Evolutionary conservation across 2,329 filamentous ascomycete species (phyloP).

Genomic region (Simplicillium aogashimaense): DNA sequence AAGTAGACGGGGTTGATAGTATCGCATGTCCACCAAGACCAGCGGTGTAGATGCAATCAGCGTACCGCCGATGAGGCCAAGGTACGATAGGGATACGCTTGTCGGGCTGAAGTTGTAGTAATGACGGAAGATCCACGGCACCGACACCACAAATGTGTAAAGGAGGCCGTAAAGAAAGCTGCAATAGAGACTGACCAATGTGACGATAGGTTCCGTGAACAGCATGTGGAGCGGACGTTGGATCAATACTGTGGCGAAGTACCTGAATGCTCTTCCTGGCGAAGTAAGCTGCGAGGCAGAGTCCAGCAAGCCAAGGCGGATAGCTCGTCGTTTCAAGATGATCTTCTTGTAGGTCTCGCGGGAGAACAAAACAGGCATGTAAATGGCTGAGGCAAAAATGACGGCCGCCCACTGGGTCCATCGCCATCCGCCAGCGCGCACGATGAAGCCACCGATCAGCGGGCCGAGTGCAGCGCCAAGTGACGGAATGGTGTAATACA

Average conservation of each 20-base stretch:
- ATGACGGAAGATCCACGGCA: slow-evolving; percentile 57
- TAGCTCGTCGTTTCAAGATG: slow-evolving; percentile 38
- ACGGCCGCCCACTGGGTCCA: slow-evolving; percentile 41
- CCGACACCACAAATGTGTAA: slow-evolving; percentile 51
- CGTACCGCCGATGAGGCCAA: slow-evolving; percentile 62
- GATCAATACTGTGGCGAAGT: slow-evolving; percentile 33
- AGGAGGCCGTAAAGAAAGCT: slow-evolving; percentile 49
- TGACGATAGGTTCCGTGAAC: slow-evolving; percentile 61
- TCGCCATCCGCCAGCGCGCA: slow-evolving; percentile 54
- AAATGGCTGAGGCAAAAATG: slow-evolving; percentile 31
- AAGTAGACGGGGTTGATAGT: slow-evolving; percentile 45
- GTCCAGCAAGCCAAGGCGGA: slow-evolving; percentile 19
- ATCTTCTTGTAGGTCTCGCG: slow-evolving; percentile 53
- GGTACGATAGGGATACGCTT: slow-evolving; percentile 53
- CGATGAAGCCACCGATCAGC: slow-evolving; percentile 57
- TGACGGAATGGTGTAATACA: slow-evolving; percentile 58
- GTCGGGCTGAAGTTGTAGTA: slow-evolving; percentile 48
- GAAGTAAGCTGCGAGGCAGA: slow-evolving; percentile 15
- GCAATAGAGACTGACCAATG: slow-evolving; percentile 56
- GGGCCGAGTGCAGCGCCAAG: slow-evolving; percentile 55
- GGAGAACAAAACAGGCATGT: slow-evolving; percentile 46
- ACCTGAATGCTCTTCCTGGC: slow-evolving; percentile 13
- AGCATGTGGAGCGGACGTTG: slow-evolving; percentile 59
- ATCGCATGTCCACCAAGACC: slow-evolving; percentile 39
- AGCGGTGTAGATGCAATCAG: slow-evolving; percentile 29